These are phyloP conservation scores for Scutellaria barbata DNA, from an alignment of 257 asterid genomes.

Conservation along the genomic window DNA sequence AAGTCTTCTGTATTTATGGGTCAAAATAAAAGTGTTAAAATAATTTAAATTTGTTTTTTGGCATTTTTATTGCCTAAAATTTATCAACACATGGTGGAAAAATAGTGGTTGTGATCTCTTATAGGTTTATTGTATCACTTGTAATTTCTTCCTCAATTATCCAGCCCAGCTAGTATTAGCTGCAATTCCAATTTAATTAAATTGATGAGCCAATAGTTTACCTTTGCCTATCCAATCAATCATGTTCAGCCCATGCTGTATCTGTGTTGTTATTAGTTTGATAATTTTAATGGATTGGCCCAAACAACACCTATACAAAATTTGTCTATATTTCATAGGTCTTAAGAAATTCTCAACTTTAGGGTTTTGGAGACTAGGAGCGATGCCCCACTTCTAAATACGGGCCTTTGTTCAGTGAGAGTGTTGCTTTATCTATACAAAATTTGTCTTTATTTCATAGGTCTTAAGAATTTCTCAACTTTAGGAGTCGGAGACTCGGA, in stretches of 20 bases:
- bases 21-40: too few relatives aligned
- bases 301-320: background rate
- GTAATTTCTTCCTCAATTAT: slow-evolving; percentile 1
- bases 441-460: slow-evolving; percentile 5
- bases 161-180: slow-evolving; percentile 3
- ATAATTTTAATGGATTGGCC: slow-evolving; percentile 15
- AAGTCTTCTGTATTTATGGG: too few relatives aligned
- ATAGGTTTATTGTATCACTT: background rate
- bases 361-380: background rate
- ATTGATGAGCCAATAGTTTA: background rate
- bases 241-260: background rate
- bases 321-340: background rate
- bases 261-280: background rate
- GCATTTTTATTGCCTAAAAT: too few relatives aligned
- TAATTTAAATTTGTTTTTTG: too few relatives aligned
- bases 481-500: background rate
- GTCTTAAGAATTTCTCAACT: slow-evolving; percentile 6
- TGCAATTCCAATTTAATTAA: background rate
- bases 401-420: slow-evolving; percentile 2
- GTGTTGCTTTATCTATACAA: slow-evolving; percentile 10
- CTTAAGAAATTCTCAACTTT: slow-evolving; percentile 8
- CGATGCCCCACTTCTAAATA: background rate
- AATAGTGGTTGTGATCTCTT: slow-evolving; percentile 5
- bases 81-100: background rate
- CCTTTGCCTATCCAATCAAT: slow-evolving; percentile 1